Evolutionary conservation across 2,329 filamentous ascomycete species (phyloP).

Genomic region (Aspergillus viridinutans): DNA sequence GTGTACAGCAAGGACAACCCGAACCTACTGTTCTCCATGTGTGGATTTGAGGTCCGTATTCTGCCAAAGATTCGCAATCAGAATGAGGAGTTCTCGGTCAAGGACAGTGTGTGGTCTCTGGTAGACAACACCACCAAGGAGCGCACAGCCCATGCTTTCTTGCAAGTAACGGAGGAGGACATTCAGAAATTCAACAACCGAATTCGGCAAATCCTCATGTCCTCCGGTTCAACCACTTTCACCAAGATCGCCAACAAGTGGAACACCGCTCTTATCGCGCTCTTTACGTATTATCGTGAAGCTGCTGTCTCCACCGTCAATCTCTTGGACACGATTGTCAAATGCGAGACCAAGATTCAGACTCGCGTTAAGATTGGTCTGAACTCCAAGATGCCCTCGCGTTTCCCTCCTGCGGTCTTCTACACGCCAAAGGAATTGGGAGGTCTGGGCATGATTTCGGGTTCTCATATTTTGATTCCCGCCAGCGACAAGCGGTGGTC

Average conservation of each 20-base stretch:
- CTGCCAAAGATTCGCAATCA: constrained; percentile 91
- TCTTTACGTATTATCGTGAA: constrained; percentile 98
- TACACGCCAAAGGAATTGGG: constrained; percentile 98
- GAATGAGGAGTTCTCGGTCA: constrained; percentile 94
- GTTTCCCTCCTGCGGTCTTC: constrained; percentile 97
- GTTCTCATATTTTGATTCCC: constrained; percentile 94
- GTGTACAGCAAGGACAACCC: constrained; percentile 98
- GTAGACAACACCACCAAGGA: constrained; percentile 97
- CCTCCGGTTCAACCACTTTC: constrained; percentile 97
- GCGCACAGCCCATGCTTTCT: constrained; percentile 91
- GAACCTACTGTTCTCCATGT: constrained; percentile 96
- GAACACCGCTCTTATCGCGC: constrained; percentile 94
- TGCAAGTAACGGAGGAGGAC: constrained; percentile 96
- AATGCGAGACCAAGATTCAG: constrained; percentile 99
- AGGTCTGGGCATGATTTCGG: constrained; percentile 97
- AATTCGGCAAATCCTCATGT: constrained; percentile 98
- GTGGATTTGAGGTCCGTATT: constrained; percentile 93
- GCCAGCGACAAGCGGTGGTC: constrained; percentile 98
- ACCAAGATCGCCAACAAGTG: constrained; percentile 99
- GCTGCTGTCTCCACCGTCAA: constrained; percentile 94
- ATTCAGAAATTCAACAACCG: constrained; percentile 99
- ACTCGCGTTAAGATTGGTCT: constrained; percentile 97
- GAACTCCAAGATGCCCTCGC: constrained; percentile 98
- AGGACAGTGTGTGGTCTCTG: constrained; percentile 97
- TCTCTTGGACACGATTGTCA: constrained; percentile 93